A percentile compares a stretch with the other conserved stretches of the same genome.
These are phyloP conservation scores for Podospora didyma DNA, from an alignment of 495 filamentous ascomycete genomes.

Conservation along the genomic window DNA sequence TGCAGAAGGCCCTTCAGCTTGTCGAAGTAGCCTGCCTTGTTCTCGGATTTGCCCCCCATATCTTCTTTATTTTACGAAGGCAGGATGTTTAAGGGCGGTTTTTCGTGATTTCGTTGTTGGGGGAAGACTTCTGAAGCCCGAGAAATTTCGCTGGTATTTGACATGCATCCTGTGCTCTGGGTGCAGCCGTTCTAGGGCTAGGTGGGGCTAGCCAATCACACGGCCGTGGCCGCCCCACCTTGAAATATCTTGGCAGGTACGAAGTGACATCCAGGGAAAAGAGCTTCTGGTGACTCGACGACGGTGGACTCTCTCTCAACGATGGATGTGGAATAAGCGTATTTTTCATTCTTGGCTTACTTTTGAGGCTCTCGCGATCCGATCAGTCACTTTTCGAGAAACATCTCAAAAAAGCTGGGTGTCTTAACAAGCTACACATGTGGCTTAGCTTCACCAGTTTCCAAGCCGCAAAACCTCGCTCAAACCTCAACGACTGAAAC, in stretches of 20 bases:
- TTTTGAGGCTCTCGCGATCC: too few relatives aligned
- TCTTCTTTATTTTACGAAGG: constrained; percentile 90
- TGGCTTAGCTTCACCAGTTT: constrained; percentile 11
- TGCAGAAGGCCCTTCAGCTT: constrained; percentile 94
- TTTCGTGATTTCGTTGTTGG: constrained; percentile 16
- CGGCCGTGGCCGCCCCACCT: constrained; percentile 3
- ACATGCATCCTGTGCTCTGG: constrained; percentile 21
- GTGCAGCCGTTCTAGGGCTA: constrained; percentile 27
- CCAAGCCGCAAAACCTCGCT: not conserved
- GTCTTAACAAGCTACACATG: constrained; percentile 16
- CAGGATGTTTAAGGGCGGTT: constrained; percentile 92
- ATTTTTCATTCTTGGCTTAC: too few relatives aligned
- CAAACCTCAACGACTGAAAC: too few relatives aligned
- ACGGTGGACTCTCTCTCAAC: too few relatives aligned
- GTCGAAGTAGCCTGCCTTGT: constrained; percentile 98
- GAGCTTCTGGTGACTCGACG: too few relatives aligned
- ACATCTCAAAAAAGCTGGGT: not conserved
- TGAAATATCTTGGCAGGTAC: not conserved
- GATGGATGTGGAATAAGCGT: too few relatives aligned
- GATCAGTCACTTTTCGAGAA: too few relatives aligned
- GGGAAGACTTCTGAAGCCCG: constrained; percentile 16
- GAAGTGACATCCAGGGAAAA: not conserved
- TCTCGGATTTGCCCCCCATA: constrained; percentile 96
- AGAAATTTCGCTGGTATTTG: constrained; percentile 22
- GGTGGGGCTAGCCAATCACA: constrained; percentile 17